Percentiles rank a stretch among this genome's conserved stretches.
Conservation (phyloP, 2,329 filamentous ascomycete species). For the Colletotrichum liaoningense region DNA sequence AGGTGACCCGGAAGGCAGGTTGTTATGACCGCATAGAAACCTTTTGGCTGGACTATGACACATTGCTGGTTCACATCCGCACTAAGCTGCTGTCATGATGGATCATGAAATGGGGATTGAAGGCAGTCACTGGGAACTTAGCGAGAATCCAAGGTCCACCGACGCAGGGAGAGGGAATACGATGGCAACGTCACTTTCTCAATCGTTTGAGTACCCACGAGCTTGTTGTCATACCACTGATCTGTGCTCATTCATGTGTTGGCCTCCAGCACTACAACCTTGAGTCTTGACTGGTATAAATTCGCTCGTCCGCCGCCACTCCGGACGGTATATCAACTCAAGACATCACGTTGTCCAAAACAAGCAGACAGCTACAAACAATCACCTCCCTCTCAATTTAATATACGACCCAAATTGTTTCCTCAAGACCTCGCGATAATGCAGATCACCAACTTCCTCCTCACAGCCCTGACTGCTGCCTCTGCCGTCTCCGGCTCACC, state of each 20-base stretch:
- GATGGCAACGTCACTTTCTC: conserved; percentile 26
- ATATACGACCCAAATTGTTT: neutral
- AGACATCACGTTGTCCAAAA: neutral
- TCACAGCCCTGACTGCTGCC: conserved; percentile 48
- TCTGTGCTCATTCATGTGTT: neutral
- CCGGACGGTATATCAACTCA: neutral
- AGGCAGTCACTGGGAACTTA: conserved; percentile 5
- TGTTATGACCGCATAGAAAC: neutral
- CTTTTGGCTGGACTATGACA: neutral
- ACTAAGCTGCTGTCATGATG: conserved; percentile 9
- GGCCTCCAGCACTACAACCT: neutral
- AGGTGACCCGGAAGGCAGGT: neutral
- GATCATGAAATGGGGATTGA: conserved; percentile 7
- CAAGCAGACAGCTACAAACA: neutral
- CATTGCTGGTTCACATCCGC: neutral
- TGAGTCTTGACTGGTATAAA: conserved; percentile 5
- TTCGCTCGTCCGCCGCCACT: neutral
- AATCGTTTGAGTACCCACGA: neutral
- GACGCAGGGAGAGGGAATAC: neutral
- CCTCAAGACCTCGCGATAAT: conserved; percentile 45
- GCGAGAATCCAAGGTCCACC: conserved; percentile 15
- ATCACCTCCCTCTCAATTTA: neutral
- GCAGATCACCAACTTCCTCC: conserved; percentile 55
- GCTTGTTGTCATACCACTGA: neutral
- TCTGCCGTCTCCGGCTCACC: conserved; percentile 35